Evolutionary conservation across 2,329 filamentous ascomycete species (phyloP), one percentile per base, ranked within the genome.

Genomic region (Alternaria angustiovoidea): DNA sequence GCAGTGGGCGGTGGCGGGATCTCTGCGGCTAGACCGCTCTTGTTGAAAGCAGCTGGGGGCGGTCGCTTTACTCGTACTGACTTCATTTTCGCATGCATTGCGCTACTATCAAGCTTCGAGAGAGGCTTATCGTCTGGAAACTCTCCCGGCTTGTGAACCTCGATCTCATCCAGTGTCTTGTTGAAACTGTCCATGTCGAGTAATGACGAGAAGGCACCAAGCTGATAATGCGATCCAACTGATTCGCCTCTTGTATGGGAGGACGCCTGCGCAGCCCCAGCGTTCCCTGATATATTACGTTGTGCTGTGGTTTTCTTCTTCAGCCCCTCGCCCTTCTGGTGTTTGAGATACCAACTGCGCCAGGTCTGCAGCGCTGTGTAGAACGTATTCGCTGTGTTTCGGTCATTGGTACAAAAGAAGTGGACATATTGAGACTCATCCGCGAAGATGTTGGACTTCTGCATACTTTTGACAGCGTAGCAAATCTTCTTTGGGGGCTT

Each of bases 281-380:
- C 59, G 16, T 53, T 63, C 4, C 70, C 71, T 20, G 65, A 49
- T 3, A 66, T 46, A 16, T 65, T 67, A 14, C 61, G 64, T 48
- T 69, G 72, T 49, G 76, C 74, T 20, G 66, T 70, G 18, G 70
- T 70, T 57, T 75, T 79, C 20, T 76, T 71, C 67, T 79, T 80
- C 61, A 81, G 74, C n/a, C 82, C 83, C 55, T 85, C 84, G 18
- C 88, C 87, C 73, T 90, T 85, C 62, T 88, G 88, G 68, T 92
- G 89, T 43, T 92, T 90, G 7, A 97, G 81, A 72, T 97, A 97
- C 93, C 93, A 97, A 77, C 92, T 96, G 59, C 94, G 87, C 94
- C 94, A 97, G 39, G 81, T 81, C 63, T 97, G 93, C 1, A 96
- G 84, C 24, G 85, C 84, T 16, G 85, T 82, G 71, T 91, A 89